phyloP scores from a whole-genome alignment of 495 filamentous ascomycete species.

The Hyaloscypha hepaticicola region DNA sequence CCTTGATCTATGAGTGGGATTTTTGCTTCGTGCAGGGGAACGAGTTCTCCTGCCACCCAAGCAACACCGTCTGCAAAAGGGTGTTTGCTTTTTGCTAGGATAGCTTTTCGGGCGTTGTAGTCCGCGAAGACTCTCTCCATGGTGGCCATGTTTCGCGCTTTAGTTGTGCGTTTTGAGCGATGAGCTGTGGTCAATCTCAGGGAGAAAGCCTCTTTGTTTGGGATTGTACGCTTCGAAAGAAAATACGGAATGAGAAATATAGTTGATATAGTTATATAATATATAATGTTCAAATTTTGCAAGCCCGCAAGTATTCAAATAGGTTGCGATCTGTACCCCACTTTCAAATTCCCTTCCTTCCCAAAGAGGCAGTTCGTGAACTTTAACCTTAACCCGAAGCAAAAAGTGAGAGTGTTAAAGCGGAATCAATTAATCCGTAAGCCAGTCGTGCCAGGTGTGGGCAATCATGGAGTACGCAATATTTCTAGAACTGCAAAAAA shows the following conservation, averaged over 20 bases:
- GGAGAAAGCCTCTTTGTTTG: neutral
- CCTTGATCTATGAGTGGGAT: slow-evolving; percentile 2
- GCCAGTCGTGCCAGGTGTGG: too few relatives aligned
- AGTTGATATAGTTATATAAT: neutral
- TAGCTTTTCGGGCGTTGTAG: neutral
- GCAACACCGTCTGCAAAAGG: neutral
- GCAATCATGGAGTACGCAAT: too few relatives aligned
- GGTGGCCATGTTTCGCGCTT: neutral
- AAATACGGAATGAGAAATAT: neutral
- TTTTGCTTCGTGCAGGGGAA: neutral
- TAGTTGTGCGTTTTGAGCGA: neutral
- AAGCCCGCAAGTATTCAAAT: neutral
- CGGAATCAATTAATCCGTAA: too few relatives aligned
- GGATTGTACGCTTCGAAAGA: neutral
- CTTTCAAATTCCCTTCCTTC: neutral
- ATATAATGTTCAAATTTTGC: neutral
- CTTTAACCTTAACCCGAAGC: neutral
- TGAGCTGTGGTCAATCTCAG: neutral
- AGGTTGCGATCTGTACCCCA: neutral
- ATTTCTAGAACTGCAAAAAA: too few relatives aligned
- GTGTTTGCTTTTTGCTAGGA: neutral
- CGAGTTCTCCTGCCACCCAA: neutral
- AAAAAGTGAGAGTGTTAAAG: too few relatives aligned
- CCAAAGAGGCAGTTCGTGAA: neutral
- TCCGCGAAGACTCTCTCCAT: neutral